phyloP scores from a whole-genome alignment of 202 grass and related monocot species.

The Elaeis oleifera region DNA sequence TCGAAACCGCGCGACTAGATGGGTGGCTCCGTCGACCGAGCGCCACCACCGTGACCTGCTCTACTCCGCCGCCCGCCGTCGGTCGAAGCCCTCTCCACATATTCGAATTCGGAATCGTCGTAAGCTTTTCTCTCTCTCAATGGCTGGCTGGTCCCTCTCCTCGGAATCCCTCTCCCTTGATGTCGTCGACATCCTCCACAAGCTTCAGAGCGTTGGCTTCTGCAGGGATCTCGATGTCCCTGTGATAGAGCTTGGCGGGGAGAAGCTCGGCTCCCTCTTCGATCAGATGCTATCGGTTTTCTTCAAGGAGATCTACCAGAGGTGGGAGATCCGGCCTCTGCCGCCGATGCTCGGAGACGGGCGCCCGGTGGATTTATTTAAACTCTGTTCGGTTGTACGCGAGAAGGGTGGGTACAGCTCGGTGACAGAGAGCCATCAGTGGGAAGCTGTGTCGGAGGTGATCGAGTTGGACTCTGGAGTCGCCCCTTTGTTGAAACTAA shows the following conservation, averaged over 20 bases:
- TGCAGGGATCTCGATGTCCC: conserved; percentile 34
- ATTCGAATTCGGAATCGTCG: too few relatives aligned
- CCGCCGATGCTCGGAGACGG: conserved; percentile 32
- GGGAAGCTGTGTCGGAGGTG: conserved; percentile 37
- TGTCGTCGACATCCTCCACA: conserved; percentile 38
- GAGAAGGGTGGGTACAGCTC: conserved; percentile 36
- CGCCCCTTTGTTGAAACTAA: conserved; percentile 39
- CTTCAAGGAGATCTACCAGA: conserved; percentile 33
- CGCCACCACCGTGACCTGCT: neutral
- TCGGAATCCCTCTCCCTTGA: neutral
- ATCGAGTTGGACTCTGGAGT: conserved; percentile 22
- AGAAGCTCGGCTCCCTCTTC: conserved; percentile 26
- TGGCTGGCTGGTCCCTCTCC: neutral
- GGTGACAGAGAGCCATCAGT: conserved; percentile 8
- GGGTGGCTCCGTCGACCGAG: neutral
- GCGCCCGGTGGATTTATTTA: conserved; percentile 35
- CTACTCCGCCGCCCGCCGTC: conserved; percentile 10
- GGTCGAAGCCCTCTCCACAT: neutral
- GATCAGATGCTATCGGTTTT: conserved; percentile 36
- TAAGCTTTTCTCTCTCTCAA: neutral
- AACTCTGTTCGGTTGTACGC: conserved; percentile 40
- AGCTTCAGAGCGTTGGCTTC: conserved; percentile 49
- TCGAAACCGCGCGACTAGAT: too few relatives aligned
- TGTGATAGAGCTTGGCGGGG: conserved; percentile 13
- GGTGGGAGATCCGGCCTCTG: conserved; percentile 29